A percentile compares a stretch with the other conserved stretches of the same genome.
Evolutionary conservation across 2,329 filamentous ascomycete genomes (phyloP).

Genomic region (Aureobasidium lini): DNA sequence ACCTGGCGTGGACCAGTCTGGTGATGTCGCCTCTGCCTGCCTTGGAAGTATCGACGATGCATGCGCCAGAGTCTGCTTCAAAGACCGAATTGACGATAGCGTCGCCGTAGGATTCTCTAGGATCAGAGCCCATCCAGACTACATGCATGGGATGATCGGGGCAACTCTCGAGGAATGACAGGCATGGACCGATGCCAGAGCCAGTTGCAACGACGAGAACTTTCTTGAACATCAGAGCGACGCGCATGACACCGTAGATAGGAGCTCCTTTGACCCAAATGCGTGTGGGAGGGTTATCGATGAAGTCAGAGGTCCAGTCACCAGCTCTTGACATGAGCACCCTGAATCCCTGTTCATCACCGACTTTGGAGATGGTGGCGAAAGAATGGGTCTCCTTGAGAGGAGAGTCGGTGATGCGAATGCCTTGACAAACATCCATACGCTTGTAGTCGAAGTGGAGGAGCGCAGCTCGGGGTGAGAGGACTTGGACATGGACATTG

Average conservation of each 20-base stretch:
- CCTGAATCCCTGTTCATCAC: slow-evolving; percentile 50
- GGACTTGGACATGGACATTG: slow-evolving; percentile 54
- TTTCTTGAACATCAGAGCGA: slow-evolving; percentile 58
- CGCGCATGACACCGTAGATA: slow-evolving; percentile 59
- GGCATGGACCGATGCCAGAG: slow-evolving; percentile 63
- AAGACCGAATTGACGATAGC: slow-evolving; percentile 50
- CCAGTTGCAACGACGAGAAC: slow-evolving; percentile 64
- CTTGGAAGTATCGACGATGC: slow-evolving; percentile 59
- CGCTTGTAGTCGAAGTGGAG: slow-evolving; percentile 61
- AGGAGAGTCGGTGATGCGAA: slow-evolving; percentile 55
- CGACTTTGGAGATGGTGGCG: slow-evolving; percentile 59
- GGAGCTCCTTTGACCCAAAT: slow-evolving; percentile 64
- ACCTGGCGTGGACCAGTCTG: slow-evolving; percentile 46
- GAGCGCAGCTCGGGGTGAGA: slow-evolving; percentile 65
- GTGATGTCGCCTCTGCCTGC: slow-evolving; percentile 56
- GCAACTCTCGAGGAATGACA: slow-evolving; percentile 51
- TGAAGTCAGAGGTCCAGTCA: slow-evolving; percentile 63
- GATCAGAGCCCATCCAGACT: slow-evolving; percentile 60
- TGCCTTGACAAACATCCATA: slow-evolving; percentile 23
- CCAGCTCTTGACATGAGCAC: slow-evolving; percentile 65
- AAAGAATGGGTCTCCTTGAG: slow-evolving; percentile 69
- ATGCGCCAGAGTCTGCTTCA: slow-evolving; percentile 51
- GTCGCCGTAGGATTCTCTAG: slow-evolving; percentile 55
- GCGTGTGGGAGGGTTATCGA: slow-evolving; percentile 52
- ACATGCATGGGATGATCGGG: slow-evolving; percentile 48